These are phyloP conservation scores for Botryotinia globosa DNA, from an alignment of 2,329 filamentous ascomycete genomes.

Conservation along the genomic window DNA sequence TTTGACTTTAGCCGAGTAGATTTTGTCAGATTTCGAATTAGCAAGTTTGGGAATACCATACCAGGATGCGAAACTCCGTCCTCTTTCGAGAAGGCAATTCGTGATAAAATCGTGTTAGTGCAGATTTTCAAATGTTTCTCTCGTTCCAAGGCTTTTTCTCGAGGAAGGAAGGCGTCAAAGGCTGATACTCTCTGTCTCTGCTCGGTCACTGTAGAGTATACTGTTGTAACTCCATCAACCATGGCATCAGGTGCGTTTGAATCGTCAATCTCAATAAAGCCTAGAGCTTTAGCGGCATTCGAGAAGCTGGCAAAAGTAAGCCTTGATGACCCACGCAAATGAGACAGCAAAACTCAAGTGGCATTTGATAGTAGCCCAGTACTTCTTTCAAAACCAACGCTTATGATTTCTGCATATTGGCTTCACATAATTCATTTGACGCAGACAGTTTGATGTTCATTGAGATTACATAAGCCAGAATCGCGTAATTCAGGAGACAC, in stretches of 20 bases:
- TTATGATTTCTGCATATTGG: background rate
- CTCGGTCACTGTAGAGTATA: constrained; percentile 17
- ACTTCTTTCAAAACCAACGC: background rate
- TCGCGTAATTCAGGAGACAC: background rate
- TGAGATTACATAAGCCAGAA: background rate
- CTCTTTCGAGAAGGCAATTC: constrained; percentile 3
- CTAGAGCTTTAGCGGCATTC: constrained; percentile 5
- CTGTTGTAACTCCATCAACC: constrained; percentile 15
- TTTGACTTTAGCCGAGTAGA: constrained; percentile 12
- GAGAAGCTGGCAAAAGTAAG: constrained; percentile 10
- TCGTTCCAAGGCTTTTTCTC: constrained; percentile 9
- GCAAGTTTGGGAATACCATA: constrained; percentile 1
- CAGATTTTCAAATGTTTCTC: constrained; percentile 20
- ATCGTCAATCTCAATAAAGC: constrained; percentile 16
- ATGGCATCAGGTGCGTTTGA: constrained; percentile 14
- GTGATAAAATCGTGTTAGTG: constrained; percentile 18
- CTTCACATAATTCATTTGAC: background rate
- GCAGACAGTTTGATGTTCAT: background rate
- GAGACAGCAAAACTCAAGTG: no score
- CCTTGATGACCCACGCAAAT: background rate
- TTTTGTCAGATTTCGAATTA: constrained; percentile 1
- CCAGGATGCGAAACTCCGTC: background rate
- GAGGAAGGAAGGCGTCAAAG: constrained; percentile 21
- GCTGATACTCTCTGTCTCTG: constrained; percentile 21
- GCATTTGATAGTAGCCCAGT: no score